A percentile compares a stretch with the other conserved stretches of the same genome.
These are phyloP conservation scores for Rugonectria rugulosa DNA, from an alignment of 2,329 filamentous ascomycete species.

Conservation along the genomic window DNA sequence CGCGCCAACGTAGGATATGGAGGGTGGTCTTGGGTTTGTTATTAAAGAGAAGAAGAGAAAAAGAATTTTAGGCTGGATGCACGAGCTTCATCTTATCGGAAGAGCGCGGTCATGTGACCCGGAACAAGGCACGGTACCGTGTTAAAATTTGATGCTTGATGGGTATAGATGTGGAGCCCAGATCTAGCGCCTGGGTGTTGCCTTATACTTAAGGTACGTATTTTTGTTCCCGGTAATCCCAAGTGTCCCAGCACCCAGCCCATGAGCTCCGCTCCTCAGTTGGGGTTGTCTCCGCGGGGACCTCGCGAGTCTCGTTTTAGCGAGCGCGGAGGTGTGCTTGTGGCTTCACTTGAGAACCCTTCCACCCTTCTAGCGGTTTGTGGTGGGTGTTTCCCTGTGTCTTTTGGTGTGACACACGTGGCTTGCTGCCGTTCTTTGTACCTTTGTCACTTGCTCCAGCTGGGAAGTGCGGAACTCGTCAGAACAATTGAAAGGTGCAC, in stretches of 20 bases:
- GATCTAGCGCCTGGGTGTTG: no score
- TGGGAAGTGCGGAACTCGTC: conserved; percentile 7
- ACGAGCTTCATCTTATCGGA: conserved; percentile 27
- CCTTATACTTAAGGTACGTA: conserved; percentile 13
- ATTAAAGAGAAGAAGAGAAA: conserved; percentile 40
- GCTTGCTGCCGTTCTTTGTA: background rate
- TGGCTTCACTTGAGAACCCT: background rate
- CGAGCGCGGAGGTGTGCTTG: background rate
- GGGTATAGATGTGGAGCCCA: no score
- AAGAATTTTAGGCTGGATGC: conserved; percentile 28
- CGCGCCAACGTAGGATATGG: conserved; percentile 50
- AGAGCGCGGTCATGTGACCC: conserved; percentile 36
- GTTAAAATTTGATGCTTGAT: no score
- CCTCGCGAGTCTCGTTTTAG: background rate
- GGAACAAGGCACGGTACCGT: no score
- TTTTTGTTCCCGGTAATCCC: background rate
- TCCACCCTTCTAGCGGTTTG: background rate
- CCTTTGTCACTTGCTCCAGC: conserved; percentile 5
- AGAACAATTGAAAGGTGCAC: background rate
- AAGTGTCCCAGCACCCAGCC: no score
- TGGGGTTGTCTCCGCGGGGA: background rate
- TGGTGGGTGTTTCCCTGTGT: background rate
- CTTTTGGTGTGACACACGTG: conserved; percentile 18
- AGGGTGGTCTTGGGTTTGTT: conserved; percentile 52
- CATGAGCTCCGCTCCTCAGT: no score